Percentiles rank a stretch among this genome's conserved stretches.
Conservation (phyloP, 164 flowering plant genomes). For the Piper betle region DNA sequence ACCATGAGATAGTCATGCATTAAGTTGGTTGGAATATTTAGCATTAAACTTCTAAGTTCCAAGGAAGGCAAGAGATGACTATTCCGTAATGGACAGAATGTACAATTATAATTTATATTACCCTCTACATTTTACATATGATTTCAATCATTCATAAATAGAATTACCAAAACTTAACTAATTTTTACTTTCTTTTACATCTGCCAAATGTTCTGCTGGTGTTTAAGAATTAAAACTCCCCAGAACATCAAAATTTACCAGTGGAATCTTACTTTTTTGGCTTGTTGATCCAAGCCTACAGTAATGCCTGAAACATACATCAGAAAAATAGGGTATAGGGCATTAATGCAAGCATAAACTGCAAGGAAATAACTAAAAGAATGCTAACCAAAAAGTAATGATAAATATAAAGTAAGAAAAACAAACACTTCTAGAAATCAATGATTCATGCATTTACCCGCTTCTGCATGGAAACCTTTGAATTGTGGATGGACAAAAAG, state of each 20-base stretch:
- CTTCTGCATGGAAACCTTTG: slow-evolving; percentile 51
- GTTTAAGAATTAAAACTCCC: too few species aligned
- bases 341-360: not conserved
- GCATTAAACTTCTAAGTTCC: too few species aligned
- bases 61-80: too few species aligned
- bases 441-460: slow-evolving; percentile 55
- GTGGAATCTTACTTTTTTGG: slow-evolving; percentile 38
- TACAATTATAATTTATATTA: too few species aligned
- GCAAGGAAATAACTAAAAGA: not conserved
- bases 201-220: too few species aligned
- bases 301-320: slow-evolving; percentile 52
- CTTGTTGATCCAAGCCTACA: slow-evolving; percentile 83
- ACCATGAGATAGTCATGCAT: too few species aligned
- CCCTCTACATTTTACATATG: too few species aligned
- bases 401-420: slow-evolving; percentile 2
- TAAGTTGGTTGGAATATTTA: too few species aligned
- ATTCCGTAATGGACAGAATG: too few species aligned
- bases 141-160: too few species aligned
- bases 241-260: not conserved
- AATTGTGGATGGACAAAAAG: slow-evolving; percentile 71
- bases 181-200: too few species aligned
- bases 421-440: slow-evolving; percentile 7
- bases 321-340: slow-evolving; percentile 4
- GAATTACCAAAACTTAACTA: too few species aligned
- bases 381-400: not conserved